These are phyloP conservation scores for Dicorynia guianensis DNA, from an alignment of 306 rosid genomes.

Conservation along the genomic window DNA sequence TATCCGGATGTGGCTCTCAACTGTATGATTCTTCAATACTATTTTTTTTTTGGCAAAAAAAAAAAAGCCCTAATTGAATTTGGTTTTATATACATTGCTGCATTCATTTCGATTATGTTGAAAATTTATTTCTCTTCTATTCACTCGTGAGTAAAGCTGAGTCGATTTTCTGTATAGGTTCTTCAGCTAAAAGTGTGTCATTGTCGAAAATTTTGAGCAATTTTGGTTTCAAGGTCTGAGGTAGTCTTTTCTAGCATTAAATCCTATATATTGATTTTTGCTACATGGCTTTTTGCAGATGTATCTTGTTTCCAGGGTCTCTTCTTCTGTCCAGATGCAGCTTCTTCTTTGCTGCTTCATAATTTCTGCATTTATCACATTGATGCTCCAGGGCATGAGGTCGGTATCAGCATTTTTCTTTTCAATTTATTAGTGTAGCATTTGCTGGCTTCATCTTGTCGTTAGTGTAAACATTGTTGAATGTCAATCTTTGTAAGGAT, in stretches of 20 bases:
- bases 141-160: not conserved
- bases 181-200: too few relatives aligned
- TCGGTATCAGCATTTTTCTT: constrained; percentile 47
- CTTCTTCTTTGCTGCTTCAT: constrained; percentile 86
- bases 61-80: not conserved
- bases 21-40: constrained; percentile 56
- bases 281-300: constrained; percentile 51
- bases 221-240: not conserved
- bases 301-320: constrained; percentile 86
- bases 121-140: not conserved
- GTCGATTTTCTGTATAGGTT: too few relatives aligned
- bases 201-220: not conserved
- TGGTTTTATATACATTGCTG: not conserved
- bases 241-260: not conserved
- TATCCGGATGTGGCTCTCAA: constrained; percentile 91
- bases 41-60: not conserved
- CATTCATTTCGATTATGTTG: constrained; percentile 14
- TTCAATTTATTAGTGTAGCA: constrained; percentile 6
- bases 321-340: constrained; percentile 77
- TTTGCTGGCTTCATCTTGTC: not conserved
- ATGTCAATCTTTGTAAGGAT: not conserved
- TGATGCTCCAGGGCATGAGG: constrained; percentile 96
- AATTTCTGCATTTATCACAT: constrained; percentile 90
- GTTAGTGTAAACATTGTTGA: not conserved
- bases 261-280: not conserved